phyloP scores from a whole-genome alignment of 2,329 filamentous ascomycete species.

The Rugonectria rugulosa region DNA sequence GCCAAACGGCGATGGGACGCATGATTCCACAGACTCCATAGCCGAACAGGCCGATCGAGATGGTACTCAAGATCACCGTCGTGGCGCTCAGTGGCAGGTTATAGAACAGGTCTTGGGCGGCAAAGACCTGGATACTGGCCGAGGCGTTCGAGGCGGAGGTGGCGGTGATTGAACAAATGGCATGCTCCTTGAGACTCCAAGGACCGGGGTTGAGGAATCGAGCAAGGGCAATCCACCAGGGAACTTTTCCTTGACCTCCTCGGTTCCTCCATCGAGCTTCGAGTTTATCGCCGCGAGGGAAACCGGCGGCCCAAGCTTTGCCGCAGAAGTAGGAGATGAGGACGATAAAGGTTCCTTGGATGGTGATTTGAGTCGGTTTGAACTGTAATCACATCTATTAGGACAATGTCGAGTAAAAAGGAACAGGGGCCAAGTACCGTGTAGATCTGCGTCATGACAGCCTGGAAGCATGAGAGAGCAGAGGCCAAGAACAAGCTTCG shows the following conservation, averaged over 20 bases:
- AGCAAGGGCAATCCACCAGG: conserved; percentile 49
- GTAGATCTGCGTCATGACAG: conserved; percentile 65
- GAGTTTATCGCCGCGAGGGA: conserved; percentile 61
- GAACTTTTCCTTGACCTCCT: conserved; percentile 50
- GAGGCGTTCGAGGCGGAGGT: conserved; percentile 60
- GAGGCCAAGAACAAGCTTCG: conserved; percentile 60
- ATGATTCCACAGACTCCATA: conserved; percentile 62
- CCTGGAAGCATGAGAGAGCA: conserved; percentile 58
- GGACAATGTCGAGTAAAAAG: not conserved
- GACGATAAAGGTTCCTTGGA: conserved; percentile 63
- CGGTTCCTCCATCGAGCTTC: conserved; percentile 55
- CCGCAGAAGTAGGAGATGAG: conserved; percentile 65
- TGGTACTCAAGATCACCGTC: conserved; percentile 57
- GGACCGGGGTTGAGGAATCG: conserved; percentile 59
- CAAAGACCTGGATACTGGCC: conserved; percentile 52
- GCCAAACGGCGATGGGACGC: conserved; percentile 62
- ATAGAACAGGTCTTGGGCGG: conserved; percentile 61
- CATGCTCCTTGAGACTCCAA: conserved; percentile 64
- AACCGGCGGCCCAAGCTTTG: conserved; percentile 43
- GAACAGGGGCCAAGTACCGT: conserved; percentile 41
- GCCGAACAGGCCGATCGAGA: conserved; percentile 64
- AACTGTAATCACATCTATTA: conserved; percentile 50
- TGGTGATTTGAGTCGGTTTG: conserved; percentile 57
- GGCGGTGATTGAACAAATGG: conserved; percentile 61
- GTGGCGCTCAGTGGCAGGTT: conserved; percentile 52